Evolutionary conservation across 352 stramenopile genomes (phyloP).

Genomic region (Phytophthora pini): DNA sequence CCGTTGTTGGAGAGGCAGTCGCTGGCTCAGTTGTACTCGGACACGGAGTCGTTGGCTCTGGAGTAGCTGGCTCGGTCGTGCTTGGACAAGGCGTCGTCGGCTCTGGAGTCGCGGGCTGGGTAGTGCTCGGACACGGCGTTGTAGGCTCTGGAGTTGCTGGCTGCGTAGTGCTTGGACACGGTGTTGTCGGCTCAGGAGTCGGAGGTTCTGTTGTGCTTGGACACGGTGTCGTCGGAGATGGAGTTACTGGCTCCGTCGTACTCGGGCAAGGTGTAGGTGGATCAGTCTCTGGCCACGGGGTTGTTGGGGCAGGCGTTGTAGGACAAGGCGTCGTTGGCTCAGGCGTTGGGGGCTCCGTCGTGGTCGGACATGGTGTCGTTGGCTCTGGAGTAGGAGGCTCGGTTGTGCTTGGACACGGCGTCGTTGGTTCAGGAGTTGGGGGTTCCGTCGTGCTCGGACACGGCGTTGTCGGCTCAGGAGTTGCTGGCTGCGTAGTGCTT

Average conservation of each 20-base stretch:
- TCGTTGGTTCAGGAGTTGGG: background rate
- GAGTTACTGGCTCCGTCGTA: background rate
- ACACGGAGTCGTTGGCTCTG: slow-evolving; percentile 1
- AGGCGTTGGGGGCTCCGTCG: background rate
- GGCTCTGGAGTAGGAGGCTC: slow-evolving; percentile 1
- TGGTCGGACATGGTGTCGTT: slow-evolving; percentile 2
- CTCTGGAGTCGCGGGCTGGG: background rate
- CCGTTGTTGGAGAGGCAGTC: slow-evolving; percentile 1
- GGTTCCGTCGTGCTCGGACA: background rate
- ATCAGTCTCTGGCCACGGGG: background rate
- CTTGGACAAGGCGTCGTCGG: background rate
- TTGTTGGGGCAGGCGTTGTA: slow-evolving; percentile 2
- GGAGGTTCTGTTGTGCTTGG: background rate
- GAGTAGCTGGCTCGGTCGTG: background rate
- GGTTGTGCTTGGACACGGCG: background rate
- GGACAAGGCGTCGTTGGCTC: background rate
- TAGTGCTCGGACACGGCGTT: background rate
- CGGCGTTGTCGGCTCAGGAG: slow-evolving; percentile 1
- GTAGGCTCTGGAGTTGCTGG: slow-evolving; percentile 1
- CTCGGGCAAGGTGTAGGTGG: background rate
- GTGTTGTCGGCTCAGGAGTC: background rate
- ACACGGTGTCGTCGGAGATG: background rate
- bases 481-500: background rate
- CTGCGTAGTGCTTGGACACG: slow-evolving; percentile 4
- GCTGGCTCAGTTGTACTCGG: slow-evolving; percentile 5